phyloP scores from a whole-genome alignment of 805 yeast genomes.

The Candida qinlingensis region DNA sequence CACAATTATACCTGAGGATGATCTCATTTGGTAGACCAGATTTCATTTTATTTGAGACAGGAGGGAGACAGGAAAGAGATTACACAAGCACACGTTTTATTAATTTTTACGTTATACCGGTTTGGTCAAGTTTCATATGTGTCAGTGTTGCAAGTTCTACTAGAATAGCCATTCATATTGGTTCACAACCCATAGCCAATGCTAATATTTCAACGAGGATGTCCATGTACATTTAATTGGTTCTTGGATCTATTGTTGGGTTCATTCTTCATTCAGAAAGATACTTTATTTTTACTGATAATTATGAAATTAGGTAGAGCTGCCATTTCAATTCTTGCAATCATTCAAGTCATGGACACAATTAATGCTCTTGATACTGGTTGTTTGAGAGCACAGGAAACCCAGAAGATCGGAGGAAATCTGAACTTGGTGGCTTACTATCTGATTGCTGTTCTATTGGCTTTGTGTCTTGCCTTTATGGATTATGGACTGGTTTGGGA shows the following conservation, averaged over 20 bases:
- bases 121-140: slow-evolving; percentile 64
- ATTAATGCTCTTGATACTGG: slow-evolving; percentile 65
- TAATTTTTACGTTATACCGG: slow-evolving; percentile 49
- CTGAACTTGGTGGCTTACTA: slow-evolving; percentile 60
- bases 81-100: slow-evolving; percentile 65
- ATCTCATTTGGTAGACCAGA: slow-evolving; percentile 61
- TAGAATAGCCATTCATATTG: slow-evolving; percentile 70
- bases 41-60: slow-evolving; percentile 49
- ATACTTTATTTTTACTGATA: slow-evolving; percentile 27
- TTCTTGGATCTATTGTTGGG: slow-evolving; percentile 38
- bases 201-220: slow-evolving; percentile 39
- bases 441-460: slow-evolving; percentile 50
- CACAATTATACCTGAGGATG: slow-evolving; percentile 54
- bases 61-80: slow-evolving; percentile 53
- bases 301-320: slow-evolving; percentile 40
- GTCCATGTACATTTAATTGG: slow-evolving; percentile 28
- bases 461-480: slow-evolving; percentile 40
- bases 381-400: slow-evolving; percentile 68
- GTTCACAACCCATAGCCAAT: slow-evolving; percentile 40
- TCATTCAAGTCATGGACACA: slow-evolving; percentile 60
- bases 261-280: slow-evolving; percentile 36
- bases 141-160: slow-evolving; percentile 72
- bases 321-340: slow-evolving; percentile 41
- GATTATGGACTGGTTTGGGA: slow-evolving; percentile 69
- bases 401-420: slow-evolving; percentile 61